phyloP scores from a whole-genome alignment of 805 yeast genomes.

The Candida piceae region DNA sequence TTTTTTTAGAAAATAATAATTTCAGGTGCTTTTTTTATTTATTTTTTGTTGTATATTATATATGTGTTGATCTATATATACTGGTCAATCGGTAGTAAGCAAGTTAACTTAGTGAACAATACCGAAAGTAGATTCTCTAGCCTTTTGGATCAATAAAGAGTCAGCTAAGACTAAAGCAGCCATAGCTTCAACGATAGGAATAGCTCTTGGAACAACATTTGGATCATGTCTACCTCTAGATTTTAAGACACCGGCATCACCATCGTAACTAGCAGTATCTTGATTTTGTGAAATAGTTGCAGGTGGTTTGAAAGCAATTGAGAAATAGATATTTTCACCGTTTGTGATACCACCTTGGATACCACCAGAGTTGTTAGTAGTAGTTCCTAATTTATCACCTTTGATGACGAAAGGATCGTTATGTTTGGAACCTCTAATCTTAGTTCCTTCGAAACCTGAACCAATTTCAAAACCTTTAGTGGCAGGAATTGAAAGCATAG shows the following conservation, averaged over 20 bases:
- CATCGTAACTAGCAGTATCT: constrained; percentile 82
- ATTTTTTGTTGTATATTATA: no score
- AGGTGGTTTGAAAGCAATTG: constrained; percentile 95
- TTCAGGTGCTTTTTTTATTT: no score
- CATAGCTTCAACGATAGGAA: constrained; percentile 98
- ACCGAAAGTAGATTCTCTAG: constrained; percentile 59
- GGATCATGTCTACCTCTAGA: constrained; percentile 99
- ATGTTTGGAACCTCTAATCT: constrained; percentile 88
- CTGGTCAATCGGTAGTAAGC: neutral
- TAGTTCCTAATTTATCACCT: constrained; percentile 68
- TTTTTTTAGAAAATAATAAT: no score
- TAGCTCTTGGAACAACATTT: constrained; percentile 96
- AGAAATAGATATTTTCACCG: constrained; percentile 92
- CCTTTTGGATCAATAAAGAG: constrained; percentile 75
- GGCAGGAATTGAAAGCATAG: constrained; percentile 96
- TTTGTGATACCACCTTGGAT: constrained; percentile 97
- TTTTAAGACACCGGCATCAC: constrained; percentile 79
- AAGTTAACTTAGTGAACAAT: constrained; percentile 18
- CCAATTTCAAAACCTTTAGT: constrained; percentile 98
- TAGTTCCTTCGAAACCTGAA: constrained; percentile 88
- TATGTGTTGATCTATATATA: neutral
- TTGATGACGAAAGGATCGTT: constrained; percentile 78
- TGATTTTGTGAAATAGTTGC: constrained; percentile 96
- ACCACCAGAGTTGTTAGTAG: constrained; percentile 93
- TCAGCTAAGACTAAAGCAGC: constrained; percentile 92